Evolutionary conservation across 176 grass and related monocot genomes (phyloP).

Genomic region (Zea luxurians): DNA sequence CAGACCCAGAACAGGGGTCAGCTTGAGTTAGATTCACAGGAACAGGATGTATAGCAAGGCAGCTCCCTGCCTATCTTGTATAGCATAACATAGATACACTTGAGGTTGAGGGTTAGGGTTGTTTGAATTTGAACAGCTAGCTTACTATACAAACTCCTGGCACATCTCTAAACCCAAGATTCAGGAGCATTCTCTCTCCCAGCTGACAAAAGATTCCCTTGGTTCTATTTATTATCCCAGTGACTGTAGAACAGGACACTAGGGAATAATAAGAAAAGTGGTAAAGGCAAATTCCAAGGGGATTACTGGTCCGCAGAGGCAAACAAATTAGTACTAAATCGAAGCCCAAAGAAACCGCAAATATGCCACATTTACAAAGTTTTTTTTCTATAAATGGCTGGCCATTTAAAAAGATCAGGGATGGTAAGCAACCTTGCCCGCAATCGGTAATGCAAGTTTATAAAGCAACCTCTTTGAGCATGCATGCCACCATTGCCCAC

Average conservation of each 20-base stretch:
- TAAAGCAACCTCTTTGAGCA: not conserved
- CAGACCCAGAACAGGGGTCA: no score
- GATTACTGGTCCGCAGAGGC: not conserved
- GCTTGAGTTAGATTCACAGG: not conserved
- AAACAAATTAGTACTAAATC: not conserved
- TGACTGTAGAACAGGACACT: not conserved
- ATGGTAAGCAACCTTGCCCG: not conserved
- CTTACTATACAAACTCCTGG: not conserved
- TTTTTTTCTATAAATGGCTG: no score
- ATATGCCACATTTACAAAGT: not conserved
- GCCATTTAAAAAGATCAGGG: not conserved
- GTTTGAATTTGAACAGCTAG: not conserved
- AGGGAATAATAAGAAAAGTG: not conserved
- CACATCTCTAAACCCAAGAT: conserved; percentile 17
- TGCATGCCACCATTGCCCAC: no score
- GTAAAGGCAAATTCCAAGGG: not conserved
- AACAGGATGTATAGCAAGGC: not conserved
- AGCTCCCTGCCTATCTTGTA: not conserved
- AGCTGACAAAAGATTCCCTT: not conserved
- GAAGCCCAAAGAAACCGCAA: not conserved
- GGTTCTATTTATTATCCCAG: not conserved
- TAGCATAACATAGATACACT: not conserved
- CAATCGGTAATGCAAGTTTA: not conserved
- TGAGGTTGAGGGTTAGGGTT: not conserved
- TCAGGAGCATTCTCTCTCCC: not conserved